A percentile compares a stretch with the other conserved stretches of the same genome.
phyloP scores from a whole-genome alignment of 345 rosid genomes.

The Salix suchowensis region DNA sequence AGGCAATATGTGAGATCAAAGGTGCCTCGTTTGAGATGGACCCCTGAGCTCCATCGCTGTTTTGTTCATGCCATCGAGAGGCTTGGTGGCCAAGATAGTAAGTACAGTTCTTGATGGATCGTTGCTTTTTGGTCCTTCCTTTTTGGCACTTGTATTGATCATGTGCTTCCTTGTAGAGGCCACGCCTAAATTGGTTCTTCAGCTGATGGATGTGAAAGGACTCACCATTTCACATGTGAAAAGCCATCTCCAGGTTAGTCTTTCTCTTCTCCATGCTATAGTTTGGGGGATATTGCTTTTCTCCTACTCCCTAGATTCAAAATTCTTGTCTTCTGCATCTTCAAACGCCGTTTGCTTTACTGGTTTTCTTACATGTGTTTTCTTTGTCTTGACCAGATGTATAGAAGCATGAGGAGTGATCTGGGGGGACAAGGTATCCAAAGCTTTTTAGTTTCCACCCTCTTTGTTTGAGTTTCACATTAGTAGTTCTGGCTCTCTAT shows the following conservation, averaged over 20 bases:
- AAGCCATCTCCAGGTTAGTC: slow-evolving; percentile 88
- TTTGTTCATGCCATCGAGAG: slow-evolving; percentile 82
- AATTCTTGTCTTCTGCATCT: not conserved
- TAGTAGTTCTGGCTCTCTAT: not conserved
- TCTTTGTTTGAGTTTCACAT: not conserved
- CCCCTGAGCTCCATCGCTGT: slow-evolving; percentile 91
- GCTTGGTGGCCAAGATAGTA: slow-evolving; percentile 89
- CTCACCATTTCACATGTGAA: slow-evolving; percentile 97
- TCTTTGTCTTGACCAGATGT: slow-evolving; percentile 54
- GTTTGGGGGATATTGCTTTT: too few relatives aligned
- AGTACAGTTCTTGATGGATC: slow-evolving; percentile 6
- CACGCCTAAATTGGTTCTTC: slow-evolving; percentile 94
- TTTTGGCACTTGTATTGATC: not conserved
- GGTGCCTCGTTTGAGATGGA: slow-evolving; percentile 91
- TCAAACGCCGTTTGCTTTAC: too few relatives aligned
- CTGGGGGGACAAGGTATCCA: slow-evolving; percentile 60
- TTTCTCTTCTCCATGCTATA: not conserved
- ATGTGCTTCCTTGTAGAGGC: slow-evolving; percentile 49
- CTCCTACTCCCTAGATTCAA: too few relatives aligned
- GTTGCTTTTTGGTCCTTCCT: not conserved
- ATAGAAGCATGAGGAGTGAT: slow-evolving; percentile 79
- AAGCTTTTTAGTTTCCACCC: not conserved
- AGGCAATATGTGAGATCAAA: slow-evolving; percentile 88
- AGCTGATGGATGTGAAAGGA: slow-evolving; percentile 94
- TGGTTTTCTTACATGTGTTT: not conserved